phyloP scores from a whole-genome alignment of 257 asterid species.

The Ocimum tenuiflorum region DNA sequence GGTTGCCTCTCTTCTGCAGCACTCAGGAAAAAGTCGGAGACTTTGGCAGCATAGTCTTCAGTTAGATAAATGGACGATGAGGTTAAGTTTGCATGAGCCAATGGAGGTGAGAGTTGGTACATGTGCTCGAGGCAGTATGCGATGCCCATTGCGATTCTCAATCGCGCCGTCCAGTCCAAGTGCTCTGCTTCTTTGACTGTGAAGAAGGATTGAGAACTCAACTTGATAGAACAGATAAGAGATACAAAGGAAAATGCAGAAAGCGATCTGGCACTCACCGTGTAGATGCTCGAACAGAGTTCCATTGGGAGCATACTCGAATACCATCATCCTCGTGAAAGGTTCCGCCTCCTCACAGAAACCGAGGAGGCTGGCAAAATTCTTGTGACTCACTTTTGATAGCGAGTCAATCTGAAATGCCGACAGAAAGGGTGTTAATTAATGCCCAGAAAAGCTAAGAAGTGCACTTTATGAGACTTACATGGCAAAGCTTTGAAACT shows the following conservation, averaged over 20 bases:
- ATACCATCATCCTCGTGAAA: conserved; percentile 85
- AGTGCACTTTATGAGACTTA: neutral
- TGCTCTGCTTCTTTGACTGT: conserved; percentile 94
- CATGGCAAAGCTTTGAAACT: neutral
- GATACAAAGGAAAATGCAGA: neutral
- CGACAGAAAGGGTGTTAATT: neutral
- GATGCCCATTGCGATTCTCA: conserved; percentile 78
- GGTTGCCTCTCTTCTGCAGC: conserved; percentile 33
- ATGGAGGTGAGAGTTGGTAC: conserved; percentile 55
- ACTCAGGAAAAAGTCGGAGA: conserved; percentile 54
- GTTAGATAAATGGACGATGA: conserved; percentile 62
- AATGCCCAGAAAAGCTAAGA: neutral
- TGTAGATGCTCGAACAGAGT: conserved; percentile 86
- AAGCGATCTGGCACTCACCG: conserved; percentile 40
- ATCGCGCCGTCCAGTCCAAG: conserved; percentile 66
- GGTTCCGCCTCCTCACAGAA: conserved; percentile 70
- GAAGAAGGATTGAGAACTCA: neutral
- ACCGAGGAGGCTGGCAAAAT: conserved; percentile 72
- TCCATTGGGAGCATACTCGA: conserved; percentile 92
- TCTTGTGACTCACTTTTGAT: conserved; percentile 79
- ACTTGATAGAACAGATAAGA: neutral
- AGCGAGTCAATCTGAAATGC: conserved; percentile 52
- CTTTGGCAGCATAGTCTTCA: conserved; percentile 80
- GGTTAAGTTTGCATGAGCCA: conserved; percentile 54
- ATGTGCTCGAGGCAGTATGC: conserved; percentile 76